phyloP scores from a whole-genome alignment of 1,139 yeast genomes.

The Debaryomyces psychrophilus region DNA sequence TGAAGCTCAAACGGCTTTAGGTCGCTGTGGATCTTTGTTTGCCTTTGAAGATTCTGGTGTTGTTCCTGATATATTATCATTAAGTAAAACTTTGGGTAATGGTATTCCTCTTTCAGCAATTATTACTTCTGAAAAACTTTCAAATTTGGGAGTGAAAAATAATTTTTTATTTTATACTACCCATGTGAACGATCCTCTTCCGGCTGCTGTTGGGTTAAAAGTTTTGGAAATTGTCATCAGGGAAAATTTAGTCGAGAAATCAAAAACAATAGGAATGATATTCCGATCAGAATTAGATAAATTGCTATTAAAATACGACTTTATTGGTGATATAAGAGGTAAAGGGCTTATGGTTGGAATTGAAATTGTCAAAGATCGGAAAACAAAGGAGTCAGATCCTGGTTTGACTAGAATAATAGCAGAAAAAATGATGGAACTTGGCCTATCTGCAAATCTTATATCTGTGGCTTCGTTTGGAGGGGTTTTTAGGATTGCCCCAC shows the following conservation, averaged over 20 bases:
- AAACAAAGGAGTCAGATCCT: constrained; percentile 11
- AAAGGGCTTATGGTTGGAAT: constrained; percentile 77
- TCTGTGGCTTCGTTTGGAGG: constrained; percentile 21
- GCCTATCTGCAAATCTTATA: constrained; percentile 13
- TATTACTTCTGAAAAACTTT: constrained; percentile 71
- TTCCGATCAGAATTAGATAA: constrained; percentile 50
- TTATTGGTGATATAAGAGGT: constrained; percentile 71
- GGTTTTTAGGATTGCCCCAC: constrained; percentile 24
- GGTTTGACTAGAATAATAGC: constrained; percentile 18
- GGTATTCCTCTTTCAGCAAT: constrained; percentile 94
- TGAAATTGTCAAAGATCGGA: constrained; percentile 20
- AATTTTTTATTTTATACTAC: constrained; percentile 61
- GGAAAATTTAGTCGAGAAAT: constrained; percentile 54
- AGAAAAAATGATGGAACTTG: constrained; percentile 20
- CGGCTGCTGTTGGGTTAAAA: constrained; percentile 69
- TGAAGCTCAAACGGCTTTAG: constrained; percentile 89
- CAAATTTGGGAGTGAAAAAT: constrained; percentile 77
- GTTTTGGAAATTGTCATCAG: constrained; percentile 65
- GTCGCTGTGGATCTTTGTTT: constrained; percentile 91
- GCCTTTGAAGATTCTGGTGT: constrained; percentile 68
- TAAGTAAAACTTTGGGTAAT: constrained; percentile 88
- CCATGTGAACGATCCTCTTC: constrained; percentile 89
- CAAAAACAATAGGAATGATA: constrained; percentile 52
- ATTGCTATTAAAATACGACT: constrained; percentile 50
- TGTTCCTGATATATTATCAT: constrained; percentile 76